phyloP scores from a whole-genome alignment of 2,329 filamentous ascomycete genomes.

The Colletotrichum truncatum region DNA sequence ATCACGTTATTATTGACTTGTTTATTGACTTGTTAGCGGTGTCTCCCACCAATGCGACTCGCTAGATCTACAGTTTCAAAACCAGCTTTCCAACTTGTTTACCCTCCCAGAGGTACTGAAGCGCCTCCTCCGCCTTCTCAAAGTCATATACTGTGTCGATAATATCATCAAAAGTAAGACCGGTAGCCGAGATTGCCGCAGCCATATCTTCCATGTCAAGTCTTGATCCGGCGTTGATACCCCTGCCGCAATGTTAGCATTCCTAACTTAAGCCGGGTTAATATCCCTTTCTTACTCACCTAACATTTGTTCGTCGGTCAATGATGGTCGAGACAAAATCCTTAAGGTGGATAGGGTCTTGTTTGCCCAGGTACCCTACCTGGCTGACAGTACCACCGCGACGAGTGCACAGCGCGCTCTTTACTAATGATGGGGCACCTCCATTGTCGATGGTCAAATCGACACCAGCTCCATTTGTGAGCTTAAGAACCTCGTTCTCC shows the following conservation, averaged over 20 bases:
- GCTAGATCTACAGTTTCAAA: background rate
- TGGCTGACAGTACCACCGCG: constrained; percentile 52
- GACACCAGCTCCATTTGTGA: constrained; percentile 43
- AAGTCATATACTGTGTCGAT: constrained; percentile 48
- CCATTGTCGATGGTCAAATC: constrained; percentile 50
- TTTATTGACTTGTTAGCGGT: too few relatives aligned
- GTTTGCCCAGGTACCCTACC: constrained; percentile 50
- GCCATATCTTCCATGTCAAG: constrained; percentile 49
- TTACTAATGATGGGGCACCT: constrained; percentile 45
- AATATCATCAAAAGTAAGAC: constrained; percentile 47
- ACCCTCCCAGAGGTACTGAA: constrained; percentile 51
- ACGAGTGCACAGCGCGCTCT: constrained; percentile 48
- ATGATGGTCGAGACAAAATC: constrained; percentile 47
- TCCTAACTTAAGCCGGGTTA: accelerated
- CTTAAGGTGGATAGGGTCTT: constrained; percentile 38
- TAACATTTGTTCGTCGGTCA: constrained; percentile 36
- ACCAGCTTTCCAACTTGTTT: constrained; percentile 54
- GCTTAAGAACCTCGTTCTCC: constrained; percentile 42
- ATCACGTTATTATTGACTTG: too few relatives aligned
- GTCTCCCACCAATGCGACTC: too few relatives aligned
- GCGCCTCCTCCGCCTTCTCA: constrained; percentile 49
- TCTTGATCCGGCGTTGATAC: constrained; percentile 51
- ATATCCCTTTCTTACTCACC: background rate
- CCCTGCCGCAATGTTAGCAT: constrained; percentile 32
- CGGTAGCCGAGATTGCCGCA: constrained; percentile 42